A percentile compares a stretch with the other conserved stretches of the same genome.
Conservation (phyloP, 2,329 filamentous ascomycete genomes). For the Coniochaeta pulveracea region DNA sequence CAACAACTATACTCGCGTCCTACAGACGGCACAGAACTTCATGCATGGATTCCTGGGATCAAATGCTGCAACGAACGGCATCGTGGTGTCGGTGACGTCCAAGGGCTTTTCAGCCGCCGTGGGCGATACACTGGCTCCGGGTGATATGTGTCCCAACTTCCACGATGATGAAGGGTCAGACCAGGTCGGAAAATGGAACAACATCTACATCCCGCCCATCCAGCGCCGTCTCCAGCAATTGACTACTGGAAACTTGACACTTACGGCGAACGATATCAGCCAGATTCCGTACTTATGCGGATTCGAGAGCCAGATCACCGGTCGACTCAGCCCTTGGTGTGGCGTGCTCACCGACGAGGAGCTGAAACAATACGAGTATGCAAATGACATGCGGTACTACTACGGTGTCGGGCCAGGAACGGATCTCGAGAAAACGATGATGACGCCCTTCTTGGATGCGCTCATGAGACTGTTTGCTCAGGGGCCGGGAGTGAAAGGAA, state of each 20-base stretch:
- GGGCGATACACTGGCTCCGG: constrained; percentile 52
- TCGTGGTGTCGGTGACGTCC: constrained; percentile 45
- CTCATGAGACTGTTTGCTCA: constrained; percentile 28
- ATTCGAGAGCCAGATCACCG: constrained; percentile 58
- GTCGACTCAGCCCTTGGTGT: constrained; percentile 50
- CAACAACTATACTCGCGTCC: constrained; percentile 53
- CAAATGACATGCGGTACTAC: constrained; percentile 57
- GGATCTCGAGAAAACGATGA: constrained; percentile 40
- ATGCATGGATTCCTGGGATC: constrained; percentile 49
- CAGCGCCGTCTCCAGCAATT: constrained; percentile 40
- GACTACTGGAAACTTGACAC: constrained; percentile 40
- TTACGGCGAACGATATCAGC: constrained; percentile 39
- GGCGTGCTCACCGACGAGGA: constrained; percentile 50
- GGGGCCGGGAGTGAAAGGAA: neutral
- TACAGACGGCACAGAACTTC: constrained; percentile 52
- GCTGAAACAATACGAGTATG: constrained; percentile 53
- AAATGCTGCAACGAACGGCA: constrained; percentile 38
- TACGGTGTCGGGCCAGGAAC: constrained; percentile 51
- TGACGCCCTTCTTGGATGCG: constrained; percentile 48
- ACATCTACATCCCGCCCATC: constrained; percentile 40
- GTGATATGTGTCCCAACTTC: constrained; percentile 51
- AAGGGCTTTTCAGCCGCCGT: constrained; percentile 37
- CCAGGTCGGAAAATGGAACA: constrained; percentile 33
- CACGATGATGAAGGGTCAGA: constrained; percentile 38
- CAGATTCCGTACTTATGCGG: constrained; percentile 60